These are phyloP conservation scores for Candida nitratophila DNA, from an alignment of 805 yeast genomes.

Conservation along the genomic window DNA sequence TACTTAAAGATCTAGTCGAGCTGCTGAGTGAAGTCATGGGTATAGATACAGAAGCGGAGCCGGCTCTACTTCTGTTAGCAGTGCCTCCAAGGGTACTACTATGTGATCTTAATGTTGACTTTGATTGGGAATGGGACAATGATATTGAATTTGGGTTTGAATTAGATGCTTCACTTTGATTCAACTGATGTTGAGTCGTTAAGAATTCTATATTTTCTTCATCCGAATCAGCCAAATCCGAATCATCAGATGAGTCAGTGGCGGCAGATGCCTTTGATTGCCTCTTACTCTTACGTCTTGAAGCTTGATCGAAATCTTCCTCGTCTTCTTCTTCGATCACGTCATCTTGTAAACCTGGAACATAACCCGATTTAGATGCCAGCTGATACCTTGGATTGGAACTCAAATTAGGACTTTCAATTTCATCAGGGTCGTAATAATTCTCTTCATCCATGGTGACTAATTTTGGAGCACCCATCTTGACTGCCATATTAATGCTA, in stretches of 20 bases:
- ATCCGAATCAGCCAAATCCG: constrained; percentile 23
- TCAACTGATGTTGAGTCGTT: constrained; percentile 17
- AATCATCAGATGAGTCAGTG: constrained; percentile 10
- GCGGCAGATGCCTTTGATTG: background rate
- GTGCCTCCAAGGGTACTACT: background rate
- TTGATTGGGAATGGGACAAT: constrained; percentile 4
- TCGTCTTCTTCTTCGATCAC: constrained; percentile 17
- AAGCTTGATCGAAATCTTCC: constrained; percentile 5
- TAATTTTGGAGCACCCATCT: constrained; percentile 19
- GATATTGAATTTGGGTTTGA: constrained; percentile 3
- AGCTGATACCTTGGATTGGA: constrained; percentile 1
- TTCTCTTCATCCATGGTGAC: constrained; percentile 20
- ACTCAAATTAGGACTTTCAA: constrained; percentile 2
- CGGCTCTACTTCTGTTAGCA: background rate
- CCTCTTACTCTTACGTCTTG: constrained; percentile 2
- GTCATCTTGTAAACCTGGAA: constrained; percentile 14
- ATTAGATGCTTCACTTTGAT: constrained; percentile 2
- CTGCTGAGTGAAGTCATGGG: background rate
- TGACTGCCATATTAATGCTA: constrained; percentile 17
- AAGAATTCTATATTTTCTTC: constrained; percentile 25
- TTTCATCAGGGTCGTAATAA: constrained; percentile 16
- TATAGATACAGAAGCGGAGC: background rate
- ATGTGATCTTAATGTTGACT: constrained; percentile 2
- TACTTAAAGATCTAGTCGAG: background rate
- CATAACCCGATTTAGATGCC: constrained; percentile 13